These are phyloP conservation scores for Geosiphon pyriformis DNA, from an alignment of 192 early-diverging fungal genomes.

Conservation along the genomic window DNA sequence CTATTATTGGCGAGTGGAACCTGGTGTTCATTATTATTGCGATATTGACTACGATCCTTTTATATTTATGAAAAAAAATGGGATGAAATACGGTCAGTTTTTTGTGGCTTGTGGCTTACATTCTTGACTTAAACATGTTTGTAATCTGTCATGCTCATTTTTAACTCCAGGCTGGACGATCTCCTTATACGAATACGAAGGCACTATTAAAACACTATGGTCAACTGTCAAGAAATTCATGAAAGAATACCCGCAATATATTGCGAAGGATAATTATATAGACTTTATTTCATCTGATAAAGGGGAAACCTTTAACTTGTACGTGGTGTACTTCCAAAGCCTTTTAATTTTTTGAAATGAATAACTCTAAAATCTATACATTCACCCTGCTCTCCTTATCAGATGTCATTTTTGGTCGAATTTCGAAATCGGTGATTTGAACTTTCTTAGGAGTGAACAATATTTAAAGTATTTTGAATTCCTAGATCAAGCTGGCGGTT, in stretches of 20 bases:
- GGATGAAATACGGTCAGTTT: slow-evolving; percentile 66
- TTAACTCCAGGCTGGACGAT: slow-evolving; percentile 58
- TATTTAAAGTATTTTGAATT: slow-evolving; percentile 67
- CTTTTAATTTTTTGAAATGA: neutral
- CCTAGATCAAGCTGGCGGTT: slow-evolving; percentile 71
- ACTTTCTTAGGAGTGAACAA: slow-evolving; percentile 59
- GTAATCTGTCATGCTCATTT: no score
- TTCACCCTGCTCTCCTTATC: neutral
- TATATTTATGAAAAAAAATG: slow-evolving; percentile 65
- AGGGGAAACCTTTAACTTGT: slow-evolving; percentile 57
- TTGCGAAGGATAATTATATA: slow-evolving; percentile 38
- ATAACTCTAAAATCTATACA: neutral
- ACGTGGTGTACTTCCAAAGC: neutral
- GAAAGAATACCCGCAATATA: slow-evolving; percentile 39
- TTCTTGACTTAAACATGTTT: no score
- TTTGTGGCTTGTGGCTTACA: no score
- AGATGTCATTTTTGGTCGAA: slow-evolving; percentile 86
- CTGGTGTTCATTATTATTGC: slow-evolving; percentile 74
- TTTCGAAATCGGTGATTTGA: slow-evolving; percentile 69
- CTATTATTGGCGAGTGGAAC: slow-evolving; percentile 89
- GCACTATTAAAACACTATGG: slow-evolving; percentile 74
- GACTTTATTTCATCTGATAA: slow-evolving; percentile 54
- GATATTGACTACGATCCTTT: slow-evolving; percentile 84
- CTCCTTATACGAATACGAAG: slow-evolving; percentile 61
- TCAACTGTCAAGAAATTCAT: slow-evolving; percentile 51